Percentiles rank a stretch among this genome's conserved stretches.
phyloP scores from a whole-genome alignment of 1,139 yeast genomes.

The Williopsis jadinii region DNA sequence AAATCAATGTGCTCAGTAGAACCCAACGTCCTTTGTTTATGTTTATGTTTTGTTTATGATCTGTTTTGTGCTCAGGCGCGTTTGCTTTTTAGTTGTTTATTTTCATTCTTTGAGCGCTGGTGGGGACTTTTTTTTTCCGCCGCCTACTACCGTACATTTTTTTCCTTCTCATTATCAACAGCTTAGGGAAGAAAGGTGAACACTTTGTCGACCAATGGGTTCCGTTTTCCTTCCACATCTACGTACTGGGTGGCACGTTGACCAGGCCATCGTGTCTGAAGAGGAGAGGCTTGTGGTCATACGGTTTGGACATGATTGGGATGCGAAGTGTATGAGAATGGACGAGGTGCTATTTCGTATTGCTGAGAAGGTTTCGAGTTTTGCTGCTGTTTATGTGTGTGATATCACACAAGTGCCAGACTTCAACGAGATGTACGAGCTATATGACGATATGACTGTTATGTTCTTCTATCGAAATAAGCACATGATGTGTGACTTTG shows the following conservation, averaged over 20 bases:
- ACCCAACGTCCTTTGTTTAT: no score
- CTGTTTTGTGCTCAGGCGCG: no score
- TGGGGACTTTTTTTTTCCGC: no score
- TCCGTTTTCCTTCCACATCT: constrained; percentile 84
- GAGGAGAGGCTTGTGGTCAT: constrained; percentile 83
- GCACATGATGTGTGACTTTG: constrained; percentile 98
- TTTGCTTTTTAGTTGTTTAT: no score
- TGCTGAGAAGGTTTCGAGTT: constrained; percentile 79
- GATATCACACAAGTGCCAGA: constrained; percentile 88
- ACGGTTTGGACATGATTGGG: constrained; percentile 77
- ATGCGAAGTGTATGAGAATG: constrained; percentile 79
- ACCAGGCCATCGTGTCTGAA: constrained; percentile 83
- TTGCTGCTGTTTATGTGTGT: constrained; percentile 83
- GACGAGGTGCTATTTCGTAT: constrained; percentile 77
- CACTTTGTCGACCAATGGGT: constrained; percentile 45
- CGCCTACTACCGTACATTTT: no score
- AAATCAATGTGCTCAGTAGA: no score
- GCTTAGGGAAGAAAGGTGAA: no score
- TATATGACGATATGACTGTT: constrained; percentile 82
- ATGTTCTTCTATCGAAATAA: constrained; percentile 93
- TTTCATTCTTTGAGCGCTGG: no score
- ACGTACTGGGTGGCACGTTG: constrained; percentile 85
- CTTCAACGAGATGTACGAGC: constrained; percentile 88
- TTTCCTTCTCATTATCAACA: no score
- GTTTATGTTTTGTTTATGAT: no score